Percentiles rank a stretch among this genome's conserved stretches.
Conservation (phyloP, 2,329 filamentous ascomycete species). For the Aspergillus clavatus region DNA sequence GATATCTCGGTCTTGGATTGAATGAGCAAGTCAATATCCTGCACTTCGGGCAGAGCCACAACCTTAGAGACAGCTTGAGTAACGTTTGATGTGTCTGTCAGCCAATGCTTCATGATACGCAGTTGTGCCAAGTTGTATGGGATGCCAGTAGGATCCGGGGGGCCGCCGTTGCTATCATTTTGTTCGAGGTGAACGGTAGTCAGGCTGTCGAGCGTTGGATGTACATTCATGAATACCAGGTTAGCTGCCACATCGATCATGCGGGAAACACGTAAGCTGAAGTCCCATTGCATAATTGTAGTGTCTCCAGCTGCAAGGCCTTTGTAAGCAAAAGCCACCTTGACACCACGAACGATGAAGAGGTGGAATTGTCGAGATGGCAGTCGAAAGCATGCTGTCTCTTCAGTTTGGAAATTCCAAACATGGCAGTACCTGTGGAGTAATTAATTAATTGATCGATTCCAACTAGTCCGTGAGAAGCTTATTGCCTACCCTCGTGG, state of each 20-base stretch:
- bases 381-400: slow-evolving; percentile 24
- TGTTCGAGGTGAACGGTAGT: slow-evolving; percentile 13
- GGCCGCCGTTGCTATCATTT: not conserved
- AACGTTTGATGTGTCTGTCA: not conserved
- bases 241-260: slow-evolving; percentile 6
- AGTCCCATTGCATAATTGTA: slow-evolving; percentile 21
- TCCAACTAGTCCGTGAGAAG: not conserved
- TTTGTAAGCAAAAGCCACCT: slow-evolving; percentile 19
- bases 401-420: slow-evolving; percentile 24
- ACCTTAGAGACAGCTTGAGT: not conserved
- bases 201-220: slow-evolving; percentile 14
- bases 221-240: slow-evolving; percentile 14
- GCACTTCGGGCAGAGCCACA: not conserved
- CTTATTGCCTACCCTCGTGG: slow-evolving; percentile 18
- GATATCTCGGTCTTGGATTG: not conserved
- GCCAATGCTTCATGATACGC: slow-evolving; percentile 11
- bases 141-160: not conserved
- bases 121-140: slow-evolving; percentile 6
- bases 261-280: slow-evolving; percentile 14
- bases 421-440: slow-evolving; percentile 31
- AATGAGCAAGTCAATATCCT: not conserved
- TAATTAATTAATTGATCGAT: not conserved
- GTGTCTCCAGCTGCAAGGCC: not conserved
- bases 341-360: slow-evolving; percentile 18
- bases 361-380: slow-evolving; percentile 14